Base-by-base conservation (phyloP, 2,329 filamentous ascomycete genomes). In the Phaeosphaeriaceae sp. region DNA sequence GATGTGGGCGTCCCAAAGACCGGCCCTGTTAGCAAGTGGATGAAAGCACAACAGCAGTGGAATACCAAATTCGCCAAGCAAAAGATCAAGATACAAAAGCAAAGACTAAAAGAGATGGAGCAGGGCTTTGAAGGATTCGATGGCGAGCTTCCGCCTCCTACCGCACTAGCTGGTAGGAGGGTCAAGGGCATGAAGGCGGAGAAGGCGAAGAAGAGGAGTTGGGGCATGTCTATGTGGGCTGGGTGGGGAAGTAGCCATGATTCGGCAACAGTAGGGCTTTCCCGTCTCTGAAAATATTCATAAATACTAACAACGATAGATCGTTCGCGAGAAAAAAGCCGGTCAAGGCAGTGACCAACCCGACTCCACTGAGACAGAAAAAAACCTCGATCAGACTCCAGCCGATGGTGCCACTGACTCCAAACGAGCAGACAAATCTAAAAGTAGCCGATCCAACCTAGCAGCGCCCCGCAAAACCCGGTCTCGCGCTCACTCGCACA, bases 241-340 rank as follows among this genome's bases (percentile, higher is more conserved):
- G 79, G 87, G 1, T 95, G 92, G 89, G 92, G 90, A 12, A 92
- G 88, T 37, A 95, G 89, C 68, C 91, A 97, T 66, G 94, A 97
- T 67, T 83, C 93, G 71, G 81, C 81, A 54, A 89, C 88, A 0
- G 80, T 95, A 63, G 48, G 67, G 6, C 56, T 7, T 11, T 26
- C n/a, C n/a, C 8, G 11, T 37, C 6, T 11, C 11, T 13, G 11
- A 8, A 17, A 1, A 30, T n/a, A 21, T 2, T 9, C 9, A 3
- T 12, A 29, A 9, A 16, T 49, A 37, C 48, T 53, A 23, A 55
- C 34, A 7, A 12, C 13, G 11, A 13, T 38, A 74, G 71, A 66
- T 74, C 39, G 64, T 53, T 11, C 66, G 70, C 32, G 71, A 74
- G 55, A 55, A 68, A 16, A 61, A 65, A 17, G 68, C 67, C 17